Evolutionary conservation across 2,329 filamentous ascomycete species (phyloP), one percentile per base, ranked within the genome.

Genomic region (Cytospora paraplurivora): DNA sequence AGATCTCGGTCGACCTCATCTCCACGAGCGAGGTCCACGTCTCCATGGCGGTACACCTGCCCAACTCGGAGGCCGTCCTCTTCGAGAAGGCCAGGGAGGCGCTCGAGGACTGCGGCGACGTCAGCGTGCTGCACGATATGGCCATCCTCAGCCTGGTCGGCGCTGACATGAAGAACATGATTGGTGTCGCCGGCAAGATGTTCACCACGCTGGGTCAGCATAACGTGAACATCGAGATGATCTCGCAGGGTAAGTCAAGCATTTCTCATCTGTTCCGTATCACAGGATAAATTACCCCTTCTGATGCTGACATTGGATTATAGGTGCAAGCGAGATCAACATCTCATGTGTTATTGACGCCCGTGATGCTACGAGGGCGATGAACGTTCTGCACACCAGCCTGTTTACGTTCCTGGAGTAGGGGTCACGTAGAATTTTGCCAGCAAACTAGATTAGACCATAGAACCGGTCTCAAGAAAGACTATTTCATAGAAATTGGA

Each of bases 171-270:
- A 96, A 97, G 81, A 95, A 97, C 76, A 97, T 98, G 93, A 83
- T 91, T 63, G 95, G 95, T 67, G 92, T 99, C 67, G 91, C 91
- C 8, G 95, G 95, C 34, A 88, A 86, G 70, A 98, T 99, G 91
- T 98, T 99, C 77, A 92, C 90, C 55, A 96, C 93, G 1, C 81
- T 99, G 19, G 95, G 95, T 51, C 91, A 97, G 74, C 90, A 97
- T 75, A 91, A 91, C 71, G 88, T 99, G 73, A 99, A 99, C 75
- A 92, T 99, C 70, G 95, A 99, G 79, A 99, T 99, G 95, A 99
- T 99, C 69, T 97, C 92, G 32, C 95, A 99, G 80, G 95, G 95
- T 94, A 82, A 72, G 82, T 72, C 64, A 6, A 10, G 33, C 49
- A 17, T 27, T 15, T 15, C 35, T 57, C n/a, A n/a, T n/a, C n/a